Percentiles rank a stretch among this genome's conserved stretches.
Evolutionary conservation across 140 eudicot species (phyloP).

Genomic region (Eryngium alpinum): DNA sequence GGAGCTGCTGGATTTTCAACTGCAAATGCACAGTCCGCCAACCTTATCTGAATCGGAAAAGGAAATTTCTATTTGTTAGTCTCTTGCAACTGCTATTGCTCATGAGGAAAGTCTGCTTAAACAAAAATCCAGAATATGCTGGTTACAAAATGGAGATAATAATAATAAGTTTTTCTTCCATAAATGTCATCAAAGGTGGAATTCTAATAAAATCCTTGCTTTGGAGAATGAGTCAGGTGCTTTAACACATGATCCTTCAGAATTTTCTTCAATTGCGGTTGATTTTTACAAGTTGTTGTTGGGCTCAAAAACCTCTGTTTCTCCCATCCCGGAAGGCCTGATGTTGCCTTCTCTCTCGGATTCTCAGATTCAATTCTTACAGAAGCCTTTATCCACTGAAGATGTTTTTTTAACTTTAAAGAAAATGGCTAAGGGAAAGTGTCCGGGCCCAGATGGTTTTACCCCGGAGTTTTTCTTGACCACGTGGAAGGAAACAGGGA

Average conservation of each 20-base stretch:
- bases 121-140: not conserved
- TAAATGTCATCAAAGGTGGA: not conserved
- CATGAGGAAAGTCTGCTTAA: not conserved
- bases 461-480: not conserved
- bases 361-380: too few relatives aligned
- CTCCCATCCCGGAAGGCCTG: too few relatives aligned
- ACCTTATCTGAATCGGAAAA: too few relatives aligned
- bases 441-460: not conserved
- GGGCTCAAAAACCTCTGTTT: too few relatives aligned
- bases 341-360: too few relatives aligned
- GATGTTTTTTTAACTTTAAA: not conserved
- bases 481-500: not conserved
- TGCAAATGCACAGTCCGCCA: too few relatives aligned
- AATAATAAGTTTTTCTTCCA: too few relatives aligned
- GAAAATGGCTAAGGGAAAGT: not conserved
- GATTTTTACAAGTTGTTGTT: too few relatives aligned
- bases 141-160: not conserved
- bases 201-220: too few relatives aligned
- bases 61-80: not conserved
- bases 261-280: not conserved
- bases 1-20: not conserved
- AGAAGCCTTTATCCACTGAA: too few relatives aligned
- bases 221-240: not conserved
- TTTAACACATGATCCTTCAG: not conserved
- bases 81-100: not conserved